These are phyloP conservation scores for Penicillium mononematosum DNA, from an alignment of 495 filamentous ascomycete genomes.

Conservation along the genomic window DNA sequence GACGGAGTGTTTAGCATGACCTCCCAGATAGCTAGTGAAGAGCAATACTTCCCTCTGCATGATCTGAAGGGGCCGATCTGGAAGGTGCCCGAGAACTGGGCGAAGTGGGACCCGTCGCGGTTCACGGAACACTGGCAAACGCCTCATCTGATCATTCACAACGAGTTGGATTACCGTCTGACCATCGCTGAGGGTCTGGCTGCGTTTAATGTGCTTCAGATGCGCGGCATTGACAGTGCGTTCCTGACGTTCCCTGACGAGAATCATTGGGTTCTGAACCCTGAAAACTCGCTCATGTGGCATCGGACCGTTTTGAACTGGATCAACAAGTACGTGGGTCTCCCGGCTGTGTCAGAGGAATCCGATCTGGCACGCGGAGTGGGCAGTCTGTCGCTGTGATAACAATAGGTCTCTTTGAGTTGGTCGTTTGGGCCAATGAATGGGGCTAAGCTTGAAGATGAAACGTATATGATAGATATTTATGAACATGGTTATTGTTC, in stretches of 20 bases:
- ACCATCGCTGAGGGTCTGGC: constrained; percentile 80
- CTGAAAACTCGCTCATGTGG: constrained; percentile 88
- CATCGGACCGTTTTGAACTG: constrained; percentile 83
- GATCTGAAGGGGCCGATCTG: constrained; percentile 80
- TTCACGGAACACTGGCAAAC: constrained; percentile 75
- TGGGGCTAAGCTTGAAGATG: constrained; percentile 1
- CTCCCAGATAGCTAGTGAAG: constrained; percentile 72
- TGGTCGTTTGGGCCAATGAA: background rate
- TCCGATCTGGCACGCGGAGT: constrained; percentile 23
- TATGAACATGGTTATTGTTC: constrained; percentile 3
- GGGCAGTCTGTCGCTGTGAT: constrained; percentile 25
- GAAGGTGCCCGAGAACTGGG: constrained; percentile 69
- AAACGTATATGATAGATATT: constrained; percentile 4
- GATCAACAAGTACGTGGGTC: constrained; percentile 80
- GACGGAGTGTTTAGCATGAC: constrained; percentile 85
- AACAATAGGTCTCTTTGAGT: constrained; percentile 2
- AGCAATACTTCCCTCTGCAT: constrained; percentile 85
- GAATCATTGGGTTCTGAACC: constrained; percentile 87
- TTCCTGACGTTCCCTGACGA: constrained; percentile 82
- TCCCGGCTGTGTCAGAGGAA: constrained; percentile 36
- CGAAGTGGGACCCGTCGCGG: constrained; percentile 76
- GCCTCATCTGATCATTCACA: constrained; percentile 86
- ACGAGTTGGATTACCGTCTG: constrained; percentile 85
- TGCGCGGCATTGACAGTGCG: constrained; percentile 46
- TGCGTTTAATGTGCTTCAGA: constrained; percentile 86